Percentiles rank a stretch among this genome's conserved stretches.
phyloP scores from a whole-genome alignment of 2,329 filamentous ascomycete species.

The Pseudogymnoascus pannorum region DNA sequence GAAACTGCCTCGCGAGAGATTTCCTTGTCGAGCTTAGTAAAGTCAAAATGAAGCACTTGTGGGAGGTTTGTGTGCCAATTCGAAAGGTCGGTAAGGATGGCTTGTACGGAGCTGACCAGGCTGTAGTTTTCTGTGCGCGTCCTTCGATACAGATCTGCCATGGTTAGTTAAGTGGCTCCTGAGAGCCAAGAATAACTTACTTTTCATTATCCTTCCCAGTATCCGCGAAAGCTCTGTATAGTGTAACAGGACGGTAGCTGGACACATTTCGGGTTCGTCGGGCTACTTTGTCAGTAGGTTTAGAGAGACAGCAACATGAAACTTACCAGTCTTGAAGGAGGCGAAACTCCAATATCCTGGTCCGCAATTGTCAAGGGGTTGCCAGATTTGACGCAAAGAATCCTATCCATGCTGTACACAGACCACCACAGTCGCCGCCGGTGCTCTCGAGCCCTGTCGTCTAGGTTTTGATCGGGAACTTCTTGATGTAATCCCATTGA shows the following conservation, averaged over 20 bases:
- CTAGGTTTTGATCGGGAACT: conserved; percentile 33
- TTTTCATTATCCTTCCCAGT: conserved; percentile 40
- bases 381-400: conserved; percentile 46
- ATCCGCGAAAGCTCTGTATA: conserved; percentile 48
- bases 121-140: conserved; percentile 39
- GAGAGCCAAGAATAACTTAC: conserved; percentile 14
- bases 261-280: conserved; percentile 35
- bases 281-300: conserved; percentile 12
- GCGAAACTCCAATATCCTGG: conserved; percentile 42
- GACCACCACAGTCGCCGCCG: conserved; percentile 49
- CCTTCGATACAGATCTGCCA: conserved; percentile 41
- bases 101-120: conserved; percentile 43
- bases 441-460: conserved; percentile 38
- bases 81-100: conserved; percentile 42
- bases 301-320: background rate
- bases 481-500: conserved; percentile 50
- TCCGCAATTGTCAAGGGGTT: conserved; percentile 48
- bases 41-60: conserved; percentile 40
- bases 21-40: conserved; percentile 33
- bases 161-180: conserved; percentile 10
- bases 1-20: conserved; percentile 44
- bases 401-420: conserved; percentile 46
- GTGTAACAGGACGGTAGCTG: conserved; percentile 41
- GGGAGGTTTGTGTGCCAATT: conserved; percentile 44
- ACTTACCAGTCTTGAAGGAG: conserved; percentile 29